Base-by-base conservation (phyloP, 2,329 filamentous ascomycete genomes). In the Aaosphaeria pasadenensis region DNA sequence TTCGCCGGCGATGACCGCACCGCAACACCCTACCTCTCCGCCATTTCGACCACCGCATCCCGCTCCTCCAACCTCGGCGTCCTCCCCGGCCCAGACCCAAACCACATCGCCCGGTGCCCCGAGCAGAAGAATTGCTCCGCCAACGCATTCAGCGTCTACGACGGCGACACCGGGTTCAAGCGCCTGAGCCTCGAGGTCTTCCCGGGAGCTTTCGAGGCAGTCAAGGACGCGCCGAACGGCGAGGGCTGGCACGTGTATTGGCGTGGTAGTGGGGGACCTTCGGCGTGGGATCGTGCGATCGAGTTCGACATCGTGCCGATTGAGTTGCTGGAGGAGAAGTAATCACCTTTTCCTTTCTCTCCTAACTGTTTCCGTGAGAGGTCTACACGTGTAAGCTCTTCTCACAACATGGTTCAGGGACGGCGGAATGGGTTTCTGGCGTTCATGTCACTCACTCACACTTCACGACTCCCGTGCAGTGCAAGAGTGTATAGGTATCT, bases 211-310 rank as follows among this genome's bases (percentile, higher is more conserved):
- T 61, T 56, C 55, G 40, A 45, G 9, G 52, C 53, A 1, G 51
- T 54, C 40, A 56, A 57, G 33, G 58, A 61, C 38, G 58, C 52
- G 6, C 47, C 46, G 1, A 44, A 33, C 6, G 24, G 39, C 9
- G 52, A 57, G 30, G 58, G 56, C 1, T 61, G 57, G 57, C 50
- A 57, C 43, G 47, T 61, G 0, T 59, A 58, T 38, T 59, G 57
- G 58, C 56, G 50, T 31, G 11, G 42, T 9, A 9, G 41, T 29
- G 24, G 9, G 30, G 29, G 41, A 24, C 9, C 9, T 7, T 4
- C 30, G 29, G 17, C 7, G 35, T 35, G 30, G 42, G n/a, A 35
- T 4, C 33, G 17, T 29, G 33, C 6, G 2, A n/a, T 44, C 28
- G 42, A 48, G 31, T 28, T 43, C 32, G 46, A 48, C 24, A 28